Conservation (phyloP, 192 early-diverging fungal genomes). For the Radiomyces spectabilis region DNA sequence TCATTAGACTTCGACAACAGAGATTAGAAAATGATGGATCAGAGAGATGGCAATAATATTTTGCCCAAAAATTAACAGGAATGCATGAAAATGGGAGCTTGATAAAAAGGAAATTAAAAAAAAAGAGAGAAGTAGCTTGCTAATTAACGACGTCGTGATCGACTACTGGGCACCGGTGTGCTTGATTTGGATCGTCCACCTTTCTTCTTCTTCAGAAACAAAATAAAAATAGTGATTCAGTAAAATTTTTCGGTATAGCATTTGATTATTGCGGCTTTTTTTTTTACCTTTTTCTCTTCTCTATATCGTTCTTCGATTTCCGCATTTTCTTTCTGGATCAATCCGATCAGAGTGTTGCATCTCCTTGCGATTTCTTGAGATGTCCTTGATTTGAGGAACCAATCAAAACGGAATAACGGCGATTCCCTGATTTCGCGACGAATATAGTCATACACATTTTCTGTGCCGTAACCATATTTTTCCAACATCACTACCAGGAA, state of each 20-base stretch:
- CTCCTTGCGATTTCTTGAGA: constrained; percentile 75
- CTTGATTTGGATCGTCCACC: neutral
- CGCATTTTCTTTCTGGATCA: constrained; percentile 53
- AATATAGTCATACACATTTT: constrained; percentile 92
- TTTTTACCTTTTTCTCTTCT: constrained; percentile 25
- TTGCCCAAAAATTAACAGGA: too few species aligned
- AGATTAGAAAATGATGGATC: too few species aligned
- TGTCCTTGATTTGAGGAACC: constrained; percentile 96
- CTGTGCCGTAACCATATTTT: constrained; percentile 80
- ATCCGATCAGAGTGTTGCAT: constrained; percentile 73
- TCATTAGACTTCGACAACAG: too few species aligned
- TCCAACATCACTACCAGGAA: constrained; percentile 88
- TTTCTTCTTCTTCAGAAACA: too few species aligned
- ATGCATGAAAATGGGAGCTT: too few species aligned
- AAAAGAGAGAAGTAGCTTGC: too few species aligned
- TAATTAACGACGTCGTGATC: neutral
- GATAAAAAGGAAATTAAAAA: neutral
- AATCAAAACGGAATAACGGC: constrained; percentile 90
- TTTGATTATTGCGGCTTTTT: too few species aligned
- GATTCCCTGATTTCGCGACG: constrained; percentile 75
- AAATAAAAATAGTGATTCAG: neutral
- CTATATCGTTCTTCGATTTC: constrained; percentile 33
- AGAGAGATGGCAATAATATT: too few species aligned
- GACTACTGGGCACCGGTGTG: neutral
- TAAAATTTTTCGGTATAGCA: too few species aligned